Evolutionary conservation across 2,329 filamentous ascomycete genomes (phyloP).

Genomic region (Ophiocordyceps polyrhachis-furcata): DNA sequence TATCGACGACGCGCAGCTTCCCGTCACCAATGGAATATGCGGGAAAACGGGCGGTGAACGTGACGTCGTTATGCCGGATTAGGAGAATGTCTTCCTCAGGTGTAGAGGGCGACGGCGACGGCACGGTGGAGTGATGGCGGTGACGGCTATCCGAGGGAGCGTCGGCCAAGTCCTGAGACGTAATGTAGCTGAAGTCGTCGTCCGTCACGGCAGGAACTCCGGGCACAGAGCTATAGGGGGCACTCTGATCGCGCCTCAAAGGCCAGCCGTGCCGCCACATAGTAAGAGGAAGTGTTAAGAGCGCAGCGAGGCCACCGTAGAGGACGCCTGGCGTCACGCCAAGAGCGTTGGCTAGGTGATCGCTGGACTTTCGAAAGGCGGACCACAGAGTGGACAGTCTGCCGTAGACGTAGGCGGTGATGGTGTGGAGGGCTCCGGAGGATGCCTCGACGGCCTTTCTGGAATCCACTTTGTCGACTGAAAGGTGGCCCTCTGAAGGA

Average conservation of each 20-base stretch:
- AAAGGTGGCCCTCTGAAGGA: slow-evolving; percentile 17
- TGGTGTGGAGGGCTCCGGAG: slow-evolving; percentile 42
- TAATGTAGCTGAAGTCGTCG: slow-evolving; percentile 67
- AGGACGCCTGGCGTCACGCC: slow-evolving; percentile 29
- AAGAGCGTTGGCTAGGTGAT: slow-evolving; percentile 30
- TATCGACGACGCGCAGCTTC: slow-evolving; percentile 45
- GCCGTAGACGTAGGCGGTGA: slow-evolving; percentile 37
- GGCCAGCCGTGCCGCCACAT: slow-evolving; percentile 38
- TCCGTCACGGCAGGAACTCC: slow-evolving; percentile 47
- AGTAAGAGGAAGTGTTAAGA: slow-evolving; percentile 29
- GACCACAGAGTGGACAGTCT: slow-evolving; percentile 29
- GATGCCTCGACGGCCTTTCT: slow-evolving; percentile 37
- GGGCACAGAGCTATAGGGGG: slow-evolving; percentile 30
- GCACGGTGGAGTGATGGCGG: slow-evolving; percentile 22
- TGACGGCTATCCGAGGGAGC: slow-evolving; percentile 17
- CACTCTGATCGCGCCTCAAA: slow-evolving; percentile 24
- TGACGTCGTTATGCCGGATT: slow-evolving; percentile 47
- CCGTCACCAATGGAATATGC: slow-evolving; percentile 59
- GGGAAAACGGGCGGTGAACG: slow-evolving; percentile 54
- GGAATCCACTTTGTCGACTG: slow-evolving; percentile 43
- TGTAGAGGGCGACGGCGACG: slow-evolving; percentile 15
- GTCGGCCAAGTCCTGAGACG: slow-evolving; percentile 49
- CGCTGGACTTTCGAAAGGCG: slow-evolving; percentile 27
- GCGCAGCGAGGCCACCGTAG: slow-evolving; percentile 31
- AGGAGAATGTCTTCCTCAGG: slow-evolving; percentile 51